Conservation (phyloP, 352 stramenopile species). For the Pythium biforme region DNA sequence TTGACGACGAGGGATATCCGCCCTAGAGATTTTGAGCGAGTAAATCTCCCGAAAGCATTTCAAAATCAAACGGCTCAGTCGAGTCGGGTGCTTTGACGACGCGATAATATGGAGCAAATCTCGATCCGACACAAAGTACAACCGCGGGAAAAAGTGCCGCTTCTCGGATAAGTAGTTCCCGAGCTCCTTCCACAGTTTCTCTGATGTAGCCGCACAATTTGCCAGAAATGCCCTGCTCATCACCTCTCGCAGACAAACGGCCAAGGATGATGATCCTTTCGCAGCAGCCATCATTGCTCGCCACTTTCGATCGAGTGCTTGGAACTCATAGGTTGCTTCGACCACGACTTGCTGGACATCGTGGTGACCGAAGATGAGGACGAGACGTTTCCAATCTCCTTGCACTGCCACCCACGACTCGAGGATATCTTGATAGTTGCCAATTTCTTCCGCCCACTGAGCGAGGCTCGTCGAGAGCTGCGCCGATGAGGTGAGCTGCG, state of each 20-base stretch:
- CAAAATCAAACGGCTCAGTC: constrained; percentile 40
- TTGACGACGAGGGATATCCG: constrained; percentile 9
- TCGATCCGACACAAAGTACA: constrained; percentile 64
- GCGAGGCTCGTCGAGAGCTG: constrained; percentile 40
- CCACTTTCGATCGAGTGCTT: constrained; percentile 68
- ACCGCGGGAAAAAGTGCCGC: constrained; percentile 49
- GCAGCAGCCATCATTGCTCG: constrained; percentile 61
- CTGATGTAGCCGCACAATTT: constrained; percentile 38
- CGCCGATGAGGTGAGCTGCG: constrained; percentile 41
- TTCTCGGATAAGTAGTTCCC: constrained; percentile 59
- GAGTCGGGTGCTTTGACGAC: constrained; percentile 32
- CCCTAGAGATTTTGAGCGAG: constrained; percentile 28
- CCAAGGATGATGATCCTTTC: constrained; percentile 45
- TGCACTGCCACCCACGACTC: constrained; percentile 57
- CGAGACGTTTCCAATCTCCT: constrained; percentile 47
- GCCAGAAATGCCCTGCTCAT: constrained; percentile 54
- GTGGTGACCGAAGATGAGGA: constrained; percentile 41
- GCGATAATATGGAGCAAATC: constrained; percentile 63
- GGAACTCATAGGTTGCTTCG: constrained; percentile 57
- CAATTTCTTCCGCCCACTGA: constrained; percentile 62
- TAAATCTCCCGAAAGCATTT: constrained; percentile 54
- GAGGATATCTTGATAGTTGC: constrained; percentile 55
- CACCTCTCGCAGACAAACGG: constrained; percentile 56
- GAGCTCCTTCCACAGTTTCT: constrained; percentile 60
- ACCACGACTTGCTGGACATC: constrained; percentile 60